Percentiles rank a stretch among this genome's conserved stretches.
Evolutionary conservation across 75 land plant species (phyloP).

Genomic region (Sequoia sempervirens): DNA sequence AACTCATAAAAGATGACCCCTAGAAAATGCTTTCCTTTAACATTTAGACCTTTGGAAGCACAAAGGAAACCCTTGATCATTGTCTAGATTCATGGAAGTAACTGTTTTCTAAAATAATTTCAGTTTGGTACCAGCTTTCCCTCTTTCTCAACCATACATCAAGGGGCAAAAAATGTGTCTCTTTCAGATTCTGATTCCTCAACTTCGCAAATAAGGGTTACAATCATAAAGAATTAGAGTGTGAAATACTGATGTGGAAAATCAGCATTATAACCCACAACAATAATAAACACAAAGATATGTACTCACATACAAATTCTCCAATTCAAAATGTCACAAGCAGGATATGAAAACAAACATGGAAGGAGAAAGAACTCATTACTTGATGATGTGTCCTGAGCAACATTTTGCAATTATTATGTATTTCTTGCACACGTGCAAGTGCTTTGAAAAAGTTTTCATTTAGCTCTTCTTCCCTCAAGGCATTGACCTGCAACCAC

Average conservation of each 20-base stretch:
- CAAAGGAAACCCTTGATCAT: neutral
- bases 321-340: neutral
- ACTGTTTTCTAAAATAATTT: neutral
- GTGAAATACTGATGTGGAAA: neutral
- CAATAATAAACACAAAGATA: neutral
- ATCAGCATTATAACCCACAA: neutral
- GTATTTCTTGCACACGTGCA: slow-evolving; percentile 95
- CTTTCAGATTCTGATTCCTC: neutral
- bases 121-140: neutral
- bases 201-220: neutral
- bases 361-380: slow-evolving; percentile 4
- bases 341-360: neutral
- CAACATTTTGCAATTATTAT: slow-evolving; percentile 90
- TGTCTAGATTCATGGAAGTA: neutral
- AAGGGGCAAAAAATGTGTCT: neutral
- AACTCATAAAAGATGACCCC: neutral
- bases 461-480: slow-evolving; percentile 86
- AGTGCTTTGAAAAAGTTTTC: slow-evolving; percentile 95
- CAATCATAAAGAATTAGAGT: neutral
- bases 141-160: neutral
- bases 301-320: neutral
- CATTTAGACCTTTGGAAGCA: neutral
- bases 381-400: slow-evolving; percentile 98
- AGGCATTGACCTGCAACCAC: slow-evolving; percentile 59
- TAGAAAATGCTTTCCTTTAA: neutral